Evolutionary conservation across 768 basidiomycete genomes (phyloP).

Genomic region (Suillus occidentalis): DNA sequence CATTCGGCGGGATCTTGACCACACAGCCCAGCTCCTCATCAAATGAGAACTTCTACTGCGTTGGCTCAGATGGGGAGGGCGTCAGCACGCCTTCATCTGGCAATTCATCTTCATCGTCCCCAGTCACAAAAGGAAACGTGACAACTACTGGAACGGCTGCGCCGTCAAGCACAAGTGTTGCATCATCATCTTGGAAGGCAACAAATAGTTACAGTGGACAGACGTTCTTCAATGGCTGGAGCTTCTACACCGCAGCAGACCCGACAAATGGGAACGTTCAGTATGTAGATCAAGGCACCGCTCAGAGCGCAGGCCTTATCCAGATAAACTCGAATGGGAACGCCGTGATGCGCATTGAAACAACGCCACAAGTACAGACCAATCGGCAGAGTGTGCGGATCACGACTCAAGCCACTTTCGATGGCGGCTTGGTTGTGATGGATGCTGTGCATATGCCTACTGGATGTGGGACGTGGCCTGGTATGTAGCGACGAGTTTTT

Average conservation of each 20-base stretch:
- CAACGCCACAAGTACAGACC: conserved; percentile 66
- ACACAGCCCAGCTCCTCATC: conserved; percentile 36
- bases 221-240: conserved; percentile 81
- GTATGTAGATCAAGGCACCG: conserved; percentile 63
- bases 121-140: conserved; percentile 15
- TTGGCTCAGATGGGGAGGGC: conserved; percentile 21
- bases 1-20: conserved; percentile 55
- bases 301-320: conserved; percentile 58
- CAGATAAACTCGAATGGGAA: conserved; percentile 69
- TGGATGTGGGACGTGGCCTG: conserved; percentile 87
- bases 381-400: conserved; percentile 81
- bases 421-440: conserved; percentile 71
- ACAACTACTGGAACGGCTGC: conserved; percentile 14
- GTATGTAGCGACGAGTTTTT: conserved; percentile 19
- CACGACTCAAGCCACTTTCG: conserved; percentile 58
- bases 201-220: conserved; percentile 59
- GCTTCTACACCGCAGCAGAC: conserved; percentile 67
- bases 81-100: conserved; percentile 19
- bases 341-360: conserved; percentile 88
- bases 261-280: conserved; percentile 76
- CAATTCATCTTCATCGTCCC: conserved; percentile 19
- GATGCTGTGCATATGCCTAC: conserved; percentile 89
- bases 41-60: conserved; percentile 37
- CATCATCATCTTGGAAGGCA: conserved; percentile 59
- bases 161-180: conserved; percentile 20